Evolutionary conservation across 306 rosid species (phyloP).

Genomic region (Sindora glabra): DNA sequence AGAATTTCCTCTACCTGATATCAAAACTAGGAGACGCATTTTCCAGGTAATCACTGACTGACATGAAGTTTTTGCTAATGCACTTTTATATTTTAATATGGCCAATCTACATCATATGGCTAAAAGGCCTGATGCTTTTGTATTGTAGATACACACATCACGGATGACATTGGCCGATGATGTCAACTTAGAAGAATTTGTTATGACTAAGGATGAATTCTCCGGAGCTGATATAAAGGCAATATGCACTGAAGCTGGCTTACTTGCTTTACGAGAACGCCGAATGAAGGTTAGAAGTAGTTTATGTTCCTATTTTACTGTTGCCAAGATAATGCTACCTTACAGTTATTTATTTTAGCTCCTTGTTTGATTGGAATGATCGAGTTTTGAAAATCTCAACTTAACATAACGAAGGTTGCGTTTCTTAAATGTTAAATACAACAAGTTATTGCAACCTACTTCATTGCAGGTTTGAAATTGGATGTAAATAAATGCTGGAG

Average conservation of each 20-base stretch:
- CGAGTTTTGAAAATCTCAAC: slow-evolving; percentile 3
- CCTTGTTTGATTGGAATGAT: background rate
- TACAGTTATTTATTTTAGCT: background rate
- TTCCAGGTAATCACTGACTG: slow-evolving; percentile 35
- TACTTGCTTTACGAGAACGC: slow-evolving; percentile 56
- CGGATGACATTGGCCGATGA: slow-evolving; percentile 64
- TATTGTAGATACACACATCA: slow-evolving; percentile 51
- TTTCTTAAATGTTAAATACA: background rate
- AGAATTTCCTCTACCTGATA: slow-evolving; percentile 60
- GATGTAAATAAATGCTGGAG: background rate
- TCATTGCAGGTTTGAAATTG: background rate
- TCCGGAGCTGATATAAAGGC: slow-evolving; percentile 69
- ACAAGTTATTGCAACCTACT: background rate
- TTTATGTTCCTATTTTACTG: too few species aligned
- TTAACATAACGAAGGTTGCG: background rate
- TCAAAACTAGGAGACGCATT: slow-evolving; percentile 62
- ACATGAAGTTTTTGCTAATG: slow-evolving; percentile 2
- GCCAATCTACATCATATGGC: background rate
- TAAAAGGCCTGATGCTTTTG: slow-evolving; percentile 6
- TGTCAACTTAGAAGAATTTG: slow-evolving; percentile 60
- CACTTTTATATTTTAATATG: background rate
- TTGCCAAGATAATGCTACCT: too few species aligned
- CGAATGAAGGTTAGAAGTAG: slow-evolving; percentile 48
- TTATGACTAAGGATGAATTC: slow-evolving; percentile 62
- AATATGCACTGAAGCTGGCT: slow-evolving; percentile 65